These are phyloP conservation scores for Leishmania amazonensis DNA, from an alignment of 208 protist genomes.

Conservation along the genomic window DNA sequence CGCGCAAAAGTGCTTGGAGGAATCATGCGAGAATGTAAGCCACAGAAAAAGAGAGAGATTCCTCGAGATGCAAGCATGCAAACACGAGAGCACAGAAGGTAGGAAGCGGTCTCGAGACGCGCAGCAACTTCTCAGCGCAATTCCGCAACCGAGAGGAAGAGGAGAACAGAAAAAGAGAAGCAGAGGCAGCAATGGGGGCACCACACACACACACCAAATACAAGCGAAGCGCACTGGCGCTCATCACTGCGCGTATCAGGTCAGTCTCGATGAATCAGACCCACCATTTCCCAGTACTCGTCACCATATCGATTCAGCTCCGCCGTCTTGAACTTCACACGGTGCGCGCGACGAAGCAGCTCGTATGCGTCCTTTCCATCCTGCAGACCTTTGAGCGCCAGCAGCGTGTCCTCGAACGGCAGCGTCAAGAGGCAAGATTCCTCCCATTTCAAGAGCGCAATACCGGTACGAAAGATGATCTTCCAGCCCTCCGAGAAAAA, in stretches of 20 bases:
- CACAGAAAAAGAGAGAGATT: neutral
- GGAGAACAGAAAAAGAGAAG: neutral
- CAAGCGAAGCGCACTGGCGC: neutral
- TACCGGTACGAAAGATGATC: conserved; percentile 89
- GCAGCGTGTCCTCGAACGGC: conserved; percentile 78
- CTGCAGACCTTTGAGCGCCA: conserved; percentile 84
- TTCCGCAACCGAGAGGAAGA: neutral
- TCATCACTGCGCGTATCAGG: neutral
- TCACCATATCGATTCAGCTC: conserved; percentile 81
- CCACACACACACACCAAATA: neutral
- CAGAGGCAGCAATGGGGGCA: neutral
- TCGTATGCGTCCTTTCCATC: conserved; percentile 81
- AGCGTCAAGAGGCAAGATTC: conserved; percentile 71
- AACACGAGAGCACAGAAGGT: neutral
- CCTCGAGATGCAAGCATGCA: neutral
- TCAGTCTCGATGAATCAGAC: conserved; percentile 22
- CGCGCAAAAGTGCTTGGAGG: neutral
- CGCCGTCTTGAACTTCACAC: conserved; percentile 88
- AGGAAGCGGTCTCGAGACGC: neutral
- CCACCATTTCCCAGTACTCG: conserved; percentile 73
- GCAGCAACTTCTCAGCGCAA: neutral
- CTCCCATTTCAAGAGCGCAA: conserved; percentile 92
- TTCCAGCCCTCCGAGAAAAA: conserved; percentile 95
- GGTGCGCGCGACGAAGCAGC: conserved; percentile 71
- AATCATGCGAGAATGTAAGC: neutral